phyloP scores from a whole-genome alignment of 139 green algal species.

The Marvania coccoides region DNA sequence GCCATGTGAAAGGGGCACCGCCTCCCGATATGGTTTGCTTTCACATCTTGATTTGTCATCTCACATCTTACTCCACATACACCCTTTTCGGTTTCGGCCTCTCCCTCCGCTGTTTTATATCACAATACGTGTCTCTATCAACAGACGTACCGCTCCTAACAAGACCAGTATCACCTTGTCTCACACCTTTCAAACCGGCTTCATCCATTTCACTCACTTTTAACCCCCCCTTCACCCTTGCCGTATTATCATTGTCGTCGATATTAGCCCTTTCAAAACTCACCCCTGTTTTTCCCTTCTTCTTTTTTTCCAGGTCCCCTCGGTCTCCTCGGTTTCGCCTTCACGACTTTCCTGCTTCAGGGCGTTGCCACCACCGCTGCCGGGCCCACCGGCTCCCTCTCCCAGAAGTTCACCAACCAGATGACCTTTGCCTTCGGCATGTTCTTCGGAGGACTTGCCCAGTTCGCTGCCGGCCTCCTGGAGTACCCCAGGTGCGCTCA shows the following conservation, averaged over 20 bases:
- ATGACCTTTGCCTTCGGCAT: conserved; percentile 36
- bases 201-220: not conserved
- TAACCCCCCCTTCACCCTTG: too few relatives aligned
- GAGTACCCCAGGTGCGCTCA: too few relatives aligned
- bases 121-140: too few relatives aligned
- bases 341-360: conserved; percentile 2
- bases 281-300: too few relatives aligned
- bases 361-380: not conserved
- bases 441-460: conserved; percentile 57
- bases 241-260: too few relatives aligned
- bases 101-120: too few relatives aligned
- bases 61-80: too few relatives aligned
- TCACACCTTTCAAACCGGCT: not conserved
- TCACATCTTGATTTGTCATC: not conserved
- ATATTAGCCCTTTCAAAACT: too few relatives aligned
- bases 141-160: too few relatives aligned
- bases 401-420: not conserved
- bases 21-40: not conserved
- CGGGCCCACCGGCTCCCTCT: conserved; percentile 1
- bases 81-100: too few relatives aligned
- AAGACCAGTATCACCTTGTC: too few relatives aligned
- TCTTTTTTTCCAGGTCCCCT: conserved; percentile 19
- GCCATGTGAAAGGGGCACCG: not conserved
- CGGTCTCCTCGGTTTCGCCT: conserved; percentile 26
- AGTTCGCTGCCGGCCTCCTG: conserved; percentile 60